These are phyloP conservation scores for Leccinum pallidistipes DNA, from an alignment of 1,284 basidiomycete genomes.

Conservation along the genomic window DNA sequence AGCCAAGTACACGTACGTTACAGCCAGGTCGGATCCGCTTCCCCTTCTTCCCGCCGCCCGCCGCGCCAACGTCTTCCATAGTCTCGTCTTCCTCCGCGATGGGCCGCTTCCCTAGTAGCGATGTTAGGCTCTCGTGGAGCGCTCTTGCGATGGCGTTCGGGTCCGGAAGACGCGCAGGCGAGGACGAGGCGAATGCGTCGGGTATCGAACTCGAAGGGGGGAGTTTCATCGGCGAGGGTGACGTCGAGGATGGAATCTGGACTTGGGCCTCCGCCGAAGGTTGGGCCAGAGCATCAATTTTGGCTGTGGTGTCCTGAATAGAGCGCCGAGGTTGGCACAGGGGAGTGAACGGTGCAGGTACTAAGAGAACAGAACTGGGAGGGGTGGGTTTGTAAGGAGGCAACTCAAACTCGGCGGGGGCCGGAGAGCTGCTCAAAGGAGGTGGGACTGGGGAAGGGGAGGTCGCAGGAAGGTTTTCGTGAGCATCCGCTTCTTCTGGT, in stretches of 20 bases:
- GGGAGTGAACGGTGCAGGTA: background rate
- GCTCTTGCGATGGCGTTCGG: constrained; percentile 34
- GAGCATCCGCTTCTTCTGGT: constrained; percentile 10
- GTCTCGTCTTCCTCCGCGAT: constrained; percentile 41
- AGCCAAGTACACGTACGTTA: constrained; percentile 40
- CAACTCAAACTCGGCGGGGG: constrained; percentile 2
- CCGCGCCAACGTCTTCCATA: constrained; percentile 4
- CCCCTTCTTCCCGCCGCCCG: constrained; percentile 28
- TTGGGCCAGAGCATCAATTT: constrained; percentile 22
- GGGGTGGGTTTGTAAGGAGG: constrained; percentile 1
- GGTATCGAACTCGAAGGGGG: constrained; percentile 27
- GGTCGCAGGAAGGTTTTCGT: background rate
- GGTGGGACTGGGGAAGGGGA: constrained; percentile 15
- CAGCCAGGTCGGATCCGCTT: constrained; percentile 46
- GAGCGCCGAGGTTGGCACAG: constrained; percentile 9
- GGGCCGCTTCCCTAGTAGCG: constrained; percentile 64
- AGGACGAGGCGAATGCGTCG: constrained; percentile 20
- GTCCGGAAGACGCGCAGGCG: constrained; percentile 25
- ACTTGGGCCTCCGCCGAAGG: constrained; percentile 11
- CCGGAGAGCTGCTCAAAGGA: constrained; percentile 34
- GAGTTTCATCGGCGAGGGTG: constrained; percentile 57
- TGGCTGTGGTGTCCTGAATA: background rate
- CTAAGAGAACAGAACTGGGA: background rate
- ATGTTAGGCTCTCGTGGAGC: constrained; percentile 62
- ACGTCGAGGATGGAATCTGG: constrained; percentile 59